A percentile compares a stretch with the other conserved stretches of the same genome.
Conservation (phyloP, 306 rosid genomes). For the Fragaria ananassa region DNA sequence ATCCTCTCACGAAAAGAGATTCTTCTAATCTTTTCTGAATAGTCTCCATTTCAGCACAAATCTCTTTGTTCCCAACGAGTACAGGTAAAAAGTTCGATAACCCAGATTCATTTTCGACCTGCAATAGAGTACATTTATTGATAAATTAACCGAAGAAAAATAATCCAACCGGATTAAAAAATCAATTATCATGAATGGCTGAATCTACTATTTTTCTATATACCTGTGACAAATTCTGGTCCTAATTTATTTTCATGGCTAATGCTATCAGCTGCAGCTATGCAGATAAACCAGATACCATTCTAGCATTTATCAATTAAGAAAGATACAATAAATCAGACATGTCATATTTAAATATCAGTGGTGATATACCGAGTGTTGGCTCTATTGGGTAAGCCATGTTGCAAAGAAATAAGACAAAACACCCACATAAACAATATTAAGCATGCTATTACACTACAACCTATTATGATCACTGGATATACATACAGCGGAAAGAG, state of each 20-base stretch:
- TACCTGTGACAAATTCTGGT: neutral
- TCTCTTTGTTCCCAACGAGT: slow-evolving; percentile 71
- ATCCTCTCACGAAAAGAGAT: slow-evolving; percentile 43
- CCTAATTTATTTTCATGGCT: neutral
- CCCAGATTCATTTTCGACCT: slow-evolving; percentile 98
- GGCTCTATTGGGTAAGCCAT: neutral
- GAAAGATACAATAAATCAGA: neutral
- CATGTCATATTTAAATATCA: neutral
- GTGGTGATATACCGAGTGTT: neutral
- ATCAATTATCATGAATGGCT: neutral
- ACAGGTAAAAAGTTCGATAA: slow-evolving; percentile 86
- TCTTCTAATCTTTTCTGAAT: slow-evolving; percentile 50
- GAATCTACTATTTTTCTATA: neutral
- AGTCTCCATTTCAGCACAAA: slow-evolving; percentile 71
- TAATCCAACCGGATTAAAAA: neutral
- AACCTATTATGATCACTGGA: neutral
- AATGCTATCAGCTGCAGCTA: neutral
- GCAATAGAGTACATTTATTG: slow-evolving; percentile 15
- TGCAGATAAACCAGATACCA: neutral
- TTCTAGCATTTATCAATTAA: slow-evolving; percentile 1
- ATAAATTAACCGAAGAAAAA: neutral
- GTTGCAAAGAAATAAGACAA: neutral
- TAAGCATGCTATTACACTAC: neutral
- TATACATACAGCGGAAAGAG: neutral
- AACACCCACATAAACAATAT: neutral